These are phyloP conservation scores for Solanum clarkiae DNA, from an alignment of 257 asterid species.

Conservation along the genomic window DNA sequence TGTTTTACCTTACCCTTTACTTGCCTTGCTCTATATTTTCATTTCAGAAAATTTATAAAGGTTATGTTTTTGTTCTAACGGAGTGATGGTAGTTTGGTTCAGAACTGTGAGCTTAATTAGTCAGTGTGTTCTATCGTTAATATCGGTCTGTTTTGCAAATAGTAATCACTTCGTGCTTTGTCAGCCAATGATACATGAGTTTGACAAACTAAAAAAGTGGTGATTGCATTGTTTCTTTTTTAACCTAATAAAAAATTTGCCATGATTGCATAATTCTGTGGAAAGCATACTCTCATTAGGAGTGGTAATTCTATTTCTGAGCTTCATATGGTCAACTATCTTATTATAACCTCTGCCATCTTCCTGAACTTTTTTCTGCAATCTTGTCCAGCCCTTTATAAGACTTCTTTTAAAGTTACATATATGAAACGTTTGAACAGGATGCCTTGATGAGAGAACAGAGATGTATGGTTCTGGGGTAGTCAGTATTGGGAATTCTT, in stretches of 20 bases:
- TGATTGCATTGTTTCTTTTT: neutral
- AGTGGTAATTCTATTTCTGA: neutral
- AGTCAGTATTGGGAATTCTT: neutral
- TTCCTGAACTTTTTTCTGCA: neutral
- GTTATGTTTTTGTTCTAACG: neutral
- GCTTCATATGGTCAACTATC: neutral
- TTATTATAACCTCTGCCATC: neutral
- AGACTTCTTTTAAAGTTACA: neutral
- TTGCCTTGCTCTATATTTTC: neutral
- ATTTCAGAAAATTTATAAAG: neutral
- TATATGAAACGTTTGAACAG: neutral
- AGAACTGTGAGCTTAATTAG: neutral
- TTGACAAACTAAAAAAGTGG: neutral
- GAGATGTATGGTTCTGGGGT: neutral
- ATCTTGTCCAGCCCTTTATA: neutral
- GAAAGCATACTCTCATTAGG: neutral
- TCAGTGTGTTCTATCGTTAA: neutral
- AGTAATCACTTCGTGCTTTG: neutral
- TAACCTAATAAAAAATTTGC: neutral
- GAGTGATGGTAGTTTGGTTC: neutral
- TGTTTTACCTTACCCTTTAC: neutral
- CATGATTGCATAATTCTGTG: neutral
- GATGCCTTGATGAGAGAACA: neutral
- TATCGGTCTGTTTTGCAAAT: neutral
- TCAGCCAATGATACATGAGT: neutral